These are phyloP conservation scores for Moniliella sp. DNA, from an alignment of 1,284 basidiomycete species.

Conservation along the genomic window DNA sequence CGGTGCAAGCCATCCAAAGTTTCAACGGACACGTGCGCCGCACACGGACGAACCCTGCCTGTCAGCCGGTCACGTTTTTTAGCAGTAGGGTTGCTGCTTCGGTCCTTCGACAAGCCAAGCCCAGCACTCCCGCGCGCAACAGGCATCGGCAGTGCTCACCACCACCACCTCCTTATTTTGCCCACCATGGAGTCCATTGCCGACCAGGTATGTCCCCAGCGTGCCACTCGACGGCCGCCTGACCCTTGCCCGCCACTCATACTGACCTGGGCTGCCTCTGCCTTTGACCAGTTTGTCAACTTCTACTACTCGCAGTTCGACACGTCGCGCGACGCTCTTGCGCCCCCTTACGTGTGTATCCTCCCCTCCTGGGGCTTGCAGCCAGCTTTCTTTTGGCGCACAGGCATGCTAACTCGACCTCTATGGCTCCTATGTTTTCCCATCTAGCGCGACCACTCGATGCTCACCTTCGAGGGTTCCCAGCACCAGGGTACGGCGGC, in stretches of 20 bases:
- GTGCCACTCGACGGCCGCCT: neutral
- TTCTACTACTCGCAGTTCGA: conserved; percentile 44
- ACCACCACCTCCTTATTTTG: no score
- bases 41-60: no score
- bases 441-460: conserved; percentile 57
- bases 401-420: neutral
- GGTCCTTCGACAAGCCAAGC: no score
- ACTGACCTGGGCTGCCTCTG: neutral
- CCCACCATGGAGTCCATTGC: conserved; percentile 1
- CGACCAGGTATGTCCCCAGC: conserved; percentile 1
- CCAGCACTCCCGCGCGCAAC: no score
- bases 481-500: conserved; percentile 43
- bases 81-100: no score
- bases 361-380: no score
- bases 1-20: no score
- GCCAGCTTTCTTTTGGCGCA: neutral
- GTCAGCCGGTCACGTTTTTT: no score
- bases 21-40: no score
- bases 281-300: conserved; percentile 29
- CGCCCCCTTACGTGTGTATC: conserved; percentile 51
- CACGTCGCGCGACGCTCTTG: conserved; percentile 41
- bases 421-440: conserved; percentile 3
- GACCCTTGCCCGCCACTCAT: neutral
- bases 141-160: no score
- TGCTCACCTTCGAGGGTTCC: conserved; percentile 65